Percentiles rank a stretch among this genome's conserved stretches.
Evolutionary conservation across 306 rosid species (phyloP).

Genomic region (Pterocarpus macrocarpus): DNA sequence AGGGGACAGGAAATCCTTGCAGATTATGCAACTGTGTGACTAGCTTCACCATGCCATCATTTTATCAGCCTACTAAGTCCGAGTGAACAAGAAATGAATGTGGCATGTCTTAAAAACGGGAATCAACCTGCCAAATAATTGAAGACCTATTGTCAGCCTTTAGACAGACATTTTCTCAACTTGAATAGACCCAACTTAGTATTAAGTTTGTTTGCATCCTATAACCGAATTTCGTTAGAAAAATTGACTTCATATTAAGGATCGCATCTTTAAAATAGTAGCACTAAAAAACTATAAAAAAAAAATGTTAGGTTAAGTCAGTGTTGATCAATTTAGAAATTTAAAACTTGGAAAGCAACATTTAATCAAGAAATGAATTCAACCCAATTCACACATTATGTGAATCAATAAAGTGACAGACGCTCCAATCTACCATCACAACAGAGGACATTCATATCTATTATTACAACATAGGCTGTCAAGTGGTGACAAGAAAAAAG

Average conservation of each 20-base stretch:
- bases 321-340: slow-evolving; percentile 9
- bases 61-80: background rate
- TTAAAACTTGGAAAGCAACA: background rate
- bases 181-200: slow-evolving; percentile 9
- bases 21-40: slow-evolving; percentile 13
- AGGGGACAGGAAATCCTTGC: background rate
- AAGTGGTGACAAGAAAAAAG: slow-evolving; percentile 54
- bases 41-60: background rate
- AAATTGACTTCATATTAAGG: background rate
- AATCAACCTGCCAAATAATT: background rate
- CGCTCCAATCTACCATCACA: slow-evolving; percentile 44
- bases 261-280: background rate
- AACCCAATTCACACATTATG: slow-evolving; percentile 4
- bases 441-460: slow-evolving; percentile 45
- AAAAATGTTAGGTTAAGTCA: background rate
- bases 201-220: slow-evolving; percentile 21
- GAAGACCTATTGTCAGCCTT: background rate
- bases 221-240: background rate
- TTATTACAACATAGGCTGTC: slow-evolving; percentile 54
- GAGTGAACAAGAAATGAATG: background rate
- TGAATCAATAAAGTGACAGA: slow-evolving; percentile 14
- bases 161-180: background rate
- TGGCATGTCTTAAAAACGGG: background rate
- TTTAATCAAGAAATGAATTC: background rate
- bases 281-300: background rate